Base-by-base conservation (phyloP, 176 grass and related monocot species). In the Puccinellia tenuiflora region DNA sequence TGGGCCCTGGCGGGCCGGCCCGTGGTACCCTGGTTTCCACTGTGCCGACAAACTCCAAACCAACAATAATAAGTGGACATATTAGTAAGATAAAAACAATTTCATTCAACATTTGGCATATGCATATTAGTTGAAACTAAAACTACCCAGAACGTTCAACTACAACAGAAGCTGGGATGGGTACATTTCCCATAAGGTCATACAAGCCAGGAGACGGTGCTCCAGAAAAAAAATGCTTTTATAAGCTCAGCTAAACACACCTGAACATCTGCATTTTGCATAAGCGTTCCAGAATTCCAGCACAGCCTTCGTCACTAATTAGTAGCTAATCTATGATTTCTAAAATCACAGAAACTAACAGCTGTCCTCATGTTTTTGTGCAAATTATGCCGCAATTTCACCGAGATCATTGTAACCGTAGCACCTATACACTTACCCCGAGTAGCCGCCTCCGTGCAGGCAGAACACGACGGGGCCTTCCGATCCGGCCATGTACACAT, bases 391-490 rank as follows among this genome's bases (percentile, higher is more conserved):
- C 14, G 11, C 61, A 60, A 31, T 14, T 12, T 72, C 35, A 45
- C 9, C 6, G 13, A 43, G 31, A 10, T 0, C 7, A 50, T 55
- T 75, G 54, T 31, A 74, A 25, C 0, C 11, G 7, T 12, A 2
- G 64, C 20, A 1, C 7, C 6, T 35, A 14, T 3, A 52, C 83
- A 46, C 85, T 75, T 89, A 96, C 96, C 93, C 93, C 15, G 96
- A 90, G 87, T 96, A 99, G 76, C 96, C 96, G 71, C 96, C 96
- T 81, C 96, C 96, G 89, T 96, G 96, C 30, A 99, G 77, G 64
- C 93, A 96, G 82, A 99, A 93, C 51, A 96, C 93, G 53, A 99
- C 91, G 28, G 96, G 96, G 13, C 96, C 96, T 30, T 93, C 89
- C 78, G 93, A 96, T 84, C 91, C 93, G 78, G 85, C 79, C 68